These are phyloP conservation scores for Tolypocladium ophioglossoides DNA, from an alignment of 2,329 filamentous ascomycete genomes.

Conservation along the genomic window DNA sequence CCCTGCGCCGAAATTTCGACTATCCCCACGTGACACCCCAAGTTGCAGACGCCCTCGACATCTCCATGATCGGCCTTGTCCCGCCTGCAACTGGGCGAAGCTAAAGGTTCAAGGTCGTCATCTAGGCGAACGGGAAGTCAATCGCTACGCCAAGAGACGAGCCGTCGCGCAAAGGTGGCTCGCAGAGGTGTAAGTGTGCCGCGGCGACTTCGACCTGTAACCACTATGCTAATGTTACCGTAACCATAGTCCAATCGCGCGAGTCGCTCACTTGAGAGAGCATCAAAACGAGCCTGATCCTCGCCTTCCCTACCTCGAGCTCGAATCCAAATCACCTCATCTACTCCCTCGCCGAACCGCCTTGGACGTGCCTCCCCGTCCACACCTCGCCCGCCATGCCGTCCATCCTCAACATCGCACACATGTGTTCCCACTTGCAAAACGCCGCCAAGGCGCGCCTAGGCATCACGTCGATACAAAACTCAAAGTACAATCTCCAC, in stretches of 20 bases:
- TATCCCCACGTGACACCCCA: neutral
- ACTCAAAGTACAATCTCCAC: constrained; percentile 69
- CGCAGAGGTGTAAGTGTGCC: neutral
- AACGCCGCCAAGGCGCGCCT: constrained; percentile 80
- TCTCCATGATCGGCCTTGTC: neutral
- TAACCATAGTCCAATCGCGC: neutral
- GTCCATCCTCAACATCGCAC: constrained; percentile 57
- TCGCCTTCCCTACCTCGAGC: neutral
- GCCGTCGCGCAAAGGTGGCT: neutral
- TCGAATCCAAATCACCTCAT: neutral
- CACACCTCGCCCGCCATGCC: constrained; percentile 18
- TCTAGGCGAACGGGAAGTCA: neutral
- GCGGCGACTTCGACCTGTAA: neutral
- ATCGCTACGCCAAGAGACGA: neutral
- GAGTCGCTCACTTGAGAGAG: neutral
- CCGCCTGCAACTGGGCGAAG: neutral
- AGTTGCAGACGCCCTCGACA: neutral
- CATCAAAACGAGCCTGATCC: neutral
- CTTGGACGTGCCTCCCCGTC: neutral
- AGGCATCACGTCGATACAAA: constrained; percentile 71
- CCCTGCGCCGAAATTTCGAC: neutral
- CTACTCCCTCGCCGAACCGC: neutral
- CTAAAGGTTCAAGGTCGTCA: neutral
- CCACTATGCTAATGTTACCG: neutral
- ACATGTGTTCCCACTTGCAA: constrained; percentile 84